Evolutionary conservation across 2,329 filamentous ascomycete species (phyloP), one percentile per base, ranked within the genome.

Genomic region (Diaporthe helianthi): DNA sequence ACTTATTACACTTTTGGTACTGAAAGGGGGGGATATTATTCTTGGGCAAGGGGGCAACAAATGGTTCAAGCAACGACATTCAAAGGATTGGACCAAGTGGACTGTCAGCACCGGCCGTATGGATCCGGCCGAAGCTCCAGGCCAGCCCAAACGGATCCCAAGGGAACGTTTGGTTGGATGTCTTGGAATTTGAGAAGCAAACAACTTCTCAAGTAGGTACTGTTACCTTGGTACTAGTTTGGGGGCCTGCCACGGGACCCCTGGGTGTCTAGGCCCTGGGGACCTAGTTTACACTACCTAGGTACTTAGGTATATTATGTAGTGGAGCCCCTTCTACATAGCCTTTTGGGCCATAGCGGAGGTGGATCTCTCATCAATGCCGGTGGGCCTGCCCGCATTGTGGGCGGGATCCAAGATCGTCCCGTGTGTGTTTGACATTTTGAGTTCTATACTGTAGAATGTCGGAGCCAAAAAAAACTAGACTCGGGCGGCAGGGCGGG

Each of bases 301-400:
- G n/a, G n/a, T n/a, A n/a, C n/a, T n/a, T n/a, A n/a, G n/a, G n/a
- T n/a, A n/a, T n/a, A n/a, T n/a, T n/a, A n/a, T n/a, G n/a, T n/a
- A 67, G 65, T 58, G 65, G 52, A 33, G 49, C 52, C 31, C n/a
- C 41, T 67, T 36, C 52, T 58, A n/a, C n/a, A 19, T 49, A 63
- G 58, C 58, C 41, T 63, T n/a, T 63, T 49, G 44, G 54, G 19
- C 58, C 19, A 61, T 61, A 52, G 64, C 52, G 49, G 38, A 54
- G 64, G 64, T 66, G 64, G 64, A 24, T 66, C 64, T 66, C 64
- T 38, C 52, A 47, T 55, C 38, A 58, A 67, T 67, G 51, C 65
- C 41, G 64, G 64, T 54, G 64, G 64, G 58, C 58, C 44, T 47
- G 41, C 58, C 58, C 58, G 41, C 58, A 33, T 17, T 61, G 58